These are phyloP conservation scores for Rhododendron simsii DNA, from an alignment of 148 eudicot genomes.

Conservation along the genomic window DNA sequence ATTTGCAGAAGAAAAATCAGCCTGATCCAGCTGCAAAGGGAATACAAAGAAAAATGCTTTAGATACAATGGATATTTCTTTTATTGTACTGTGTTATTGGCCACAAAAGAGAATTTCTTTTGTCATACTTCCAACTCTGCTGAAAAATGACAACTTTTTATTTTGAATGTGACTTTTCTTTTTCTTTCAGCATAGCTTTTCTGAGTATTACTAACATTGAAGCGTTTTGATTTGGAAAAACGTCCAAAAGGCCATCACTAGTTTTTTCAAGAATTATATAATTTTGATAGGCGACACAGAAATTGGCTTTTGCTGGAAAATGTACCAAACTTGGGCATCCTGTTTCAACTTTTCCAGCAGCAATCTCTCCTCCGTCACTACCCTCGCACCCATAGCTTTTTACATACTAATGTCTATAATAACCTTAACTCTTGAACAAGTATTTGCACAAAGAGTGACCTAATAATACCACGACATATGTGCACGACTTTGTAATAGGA, in stretches of 20 bases:
- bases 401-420: background rate
- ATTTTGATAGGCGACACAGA: background rate
- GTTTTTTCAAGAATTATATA: background rate
- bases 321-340: background rate
- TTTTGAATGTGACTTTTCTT: background rate
- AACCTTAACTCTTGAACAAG: background rate
- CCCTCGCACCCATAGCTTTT: background rate
- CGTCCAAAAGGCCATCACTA: background rate
- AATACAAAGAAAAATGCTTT: background rate
- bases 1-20: slow-evolving; percentile 80
- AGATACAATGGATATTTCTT: background rate
- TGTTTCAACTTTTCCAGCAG: background rate
- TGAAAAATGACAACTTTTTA: background rate
- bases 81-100: background rate
- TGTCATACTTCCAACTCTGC: background rate
- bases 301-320: background rate
- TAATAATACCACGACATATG: background rate
- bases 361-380: background rate
- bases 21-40: slow-evolving; percentile 79
- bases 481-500: background rate
- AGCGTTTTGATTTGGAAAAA: background rate
- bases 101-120: background rate
- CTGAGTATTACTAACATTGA: background rate
- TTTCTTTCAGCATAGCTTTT: background rate
- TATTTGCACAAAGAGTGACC: background rate